Base-by-base conservation (phyloP, 805 yeast species). In the Kodamaea kaohsiungensis region DNA sequence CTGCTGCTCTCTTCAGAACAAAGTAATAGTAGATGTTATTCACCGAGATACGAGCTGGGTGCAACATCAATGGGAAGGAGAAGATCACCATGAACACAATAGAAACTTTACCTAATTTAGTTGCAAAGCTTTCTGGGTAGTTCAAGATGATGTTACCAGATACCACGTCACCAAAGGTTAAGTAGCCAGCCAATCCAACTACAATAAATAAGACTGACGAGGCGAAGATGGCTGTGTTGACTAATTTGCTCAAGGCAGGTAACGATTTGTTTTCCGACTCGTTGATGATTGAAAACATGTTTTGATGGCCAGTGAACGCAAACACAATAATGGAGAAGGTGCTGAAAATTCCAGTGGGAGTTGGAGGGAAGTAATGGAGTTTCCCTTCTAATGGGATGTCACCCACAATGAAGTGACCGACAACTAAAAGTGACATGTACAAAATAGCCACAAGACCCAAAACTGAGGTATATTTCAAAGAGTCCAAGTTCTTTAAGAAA, bases 301-400 rank as follows among this genome's bases (percentile, higher is more conserved):
- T 93, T 69, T 93, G 98, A 65, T 93, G 98, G 63, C 98, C 95
- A 0, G 98, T 93, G 70, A 85, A 93, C 0, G 97, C 97, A 76
- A 93, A 92, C 12, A 93, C 93, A 61, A 91, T 86, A 58, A 92
- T 88, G n/a, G 98, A 96, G 66, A 92, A 84, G 9, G 95, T 84
- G 25, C 73, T 66, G 19, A 88, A 79, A 16, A 92, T 77, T n/a
- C 56, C 83, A 56, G 59, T 77, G 53, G 54, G 80, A 64, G 50
- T 88, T 68, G 66, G 60, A 1, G 79, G 79, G 46, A 65, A 61
- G 51, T 66, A 62, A 8, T 61, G 57, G 27, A 62, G 53, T 9
- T 60, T 60, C 0, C 52, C 54, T 1, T 78, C 71, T 38, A 48
- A 37, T 13, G 53, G 48, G 15, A 85, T 78, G 61, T 87, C 91